These are phyloP conservation scores for Starmerella cellae DNA, from an alignment of 805 yeast genomes.

Conservation along the genomic window DNA sequence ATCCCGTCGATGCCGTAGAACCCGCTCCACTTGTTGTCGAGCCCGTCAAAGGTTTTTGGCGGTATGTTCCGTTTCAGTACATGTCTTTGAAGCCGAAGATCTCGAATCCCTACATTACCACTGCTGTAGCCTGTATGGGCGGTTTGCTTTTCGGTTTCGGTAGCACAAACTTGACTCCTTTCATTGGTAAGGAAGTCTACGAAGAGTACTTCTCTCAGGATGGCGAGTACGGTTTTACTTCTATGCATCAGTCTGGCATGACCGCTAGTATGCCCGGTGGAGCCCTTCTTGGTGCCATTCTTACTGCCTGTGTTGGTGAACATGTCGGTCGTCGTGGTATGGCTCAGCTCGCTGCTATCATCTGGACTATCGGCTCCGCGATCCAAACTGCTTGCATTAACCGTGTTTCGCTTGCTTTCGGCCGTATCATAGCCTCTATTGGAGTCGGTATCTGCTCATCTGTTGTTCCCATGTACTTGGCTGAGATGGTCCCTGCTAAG, in stretches of 20 bases:
- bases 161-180: slow-evolving; percentile 63
- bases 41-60: slow-evolving; percentile 6
- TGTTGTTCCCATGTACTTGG: slow-evolving; percentile 45
- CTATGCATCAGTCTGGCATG: slow-evolving; percentile 47
- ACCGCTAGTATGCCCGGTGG: slow-evolving; percentile 58
- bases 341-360: slow-evolving; percentile 25
- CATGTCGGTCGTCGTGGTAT: slow-evolving; percentile 36
- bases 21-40: slow-evolving; percentile 6
- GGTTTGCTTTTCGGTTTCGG: slow-evolving; percentile 71
- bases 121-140: slow-evolving; percentile 47
- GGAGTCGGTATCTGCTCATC: slow-evolving; percentile 68
- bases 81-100: slow-evolving; percentile 17
- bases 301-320: slow-evolving; percentile 38
- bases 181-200: slow-evolving; percentile 43
- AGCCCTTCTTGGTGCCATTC: slow-evolving; percentile 47
- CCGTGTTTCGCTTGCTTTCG: slow-evolving; percentile 31
- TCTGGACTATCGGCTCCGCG: slow-evolving; percentile 43
- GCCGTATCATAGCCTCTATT: slow-evolving; percentile 53
- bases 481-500: slow-evolving; percentile 34
- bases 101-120: slow-evolving; percentile 42
- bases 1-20: too few species aligned
- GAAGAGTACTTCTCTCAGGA: slow-evolving; percentile 33
- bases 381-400: slow-evolving; percentile 33
- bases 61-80: slow-evolving; percentile 14
- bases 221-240: slow-evolving; percentile 20